phyloP scores from a whole-genome alignment of 805 yeast species.

The Yamadazyma sp. region DNA sequence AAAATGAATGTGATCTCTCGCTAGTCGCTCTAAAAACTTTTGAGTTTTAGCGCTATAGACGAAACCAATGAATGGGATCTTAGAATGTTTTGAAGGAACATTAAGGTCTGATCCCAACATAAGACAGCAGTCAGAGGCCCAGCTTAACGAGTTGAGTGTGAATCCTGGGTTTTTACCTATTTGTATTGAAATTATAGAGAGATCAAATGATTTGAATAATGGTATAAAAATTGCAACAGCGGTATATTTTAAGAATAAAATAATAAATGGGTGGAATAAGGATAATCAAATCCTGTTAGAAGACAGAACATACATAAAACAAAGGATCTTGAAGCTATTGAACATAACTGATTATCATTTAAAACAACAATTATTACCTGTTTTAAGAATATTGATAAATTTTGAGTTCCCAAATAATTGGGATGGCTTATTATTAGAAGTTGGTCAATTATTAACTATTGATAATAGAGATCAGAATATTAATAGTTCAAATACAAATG shows the following conservation, averaged over 20 bases:
- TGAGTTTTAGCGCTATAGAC: too few species aligned
- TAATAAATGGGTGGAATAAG: constrained; percentile 58
- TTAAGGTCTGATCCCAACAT: constrained; percentile 2
- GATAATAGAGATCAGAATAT: not conserved
- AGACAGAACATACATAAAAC: constrained; percentile 73
- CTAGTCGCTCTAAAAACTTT: too few species aligned
- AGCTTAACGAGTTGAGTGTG: not conserved
- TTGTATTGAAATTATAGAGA: constrained; percentile 8
- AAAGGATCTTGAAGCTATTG: constrained; percentile 64
- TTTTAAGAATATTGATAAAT: constrained; percentile 30
- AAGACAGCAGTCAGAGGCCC: constrained; percentile 2
- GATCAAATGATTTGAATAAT: not conserved
- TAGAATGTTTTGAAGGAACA: constrained; percentile 5
- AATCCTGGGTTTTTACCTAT: constrained; percentile 11
- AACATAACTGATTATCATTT: constrained; percentile 32
- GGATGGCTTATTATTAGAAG: constrained; percentile 30
- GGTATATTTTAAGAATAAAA: constrained; percentile 75
- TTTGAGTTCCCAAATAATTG: constrained; percentile 35
- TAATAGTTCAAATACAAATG: too few species aligned
- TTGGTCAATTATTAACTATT: constrained; percentile 28
- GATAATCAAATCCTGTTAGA: constrained; percentile 49
- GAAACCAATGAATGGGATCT: too few species aligned
- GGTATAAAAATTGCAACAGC: constrained; percentile 67
- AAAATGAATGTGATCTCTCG: too few species aligned
- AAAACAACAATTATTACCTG: constrained; percentile 39